Conservation (phyloP, 1,284 basidiomycete species). For the Naganishia sp. region DNA sequence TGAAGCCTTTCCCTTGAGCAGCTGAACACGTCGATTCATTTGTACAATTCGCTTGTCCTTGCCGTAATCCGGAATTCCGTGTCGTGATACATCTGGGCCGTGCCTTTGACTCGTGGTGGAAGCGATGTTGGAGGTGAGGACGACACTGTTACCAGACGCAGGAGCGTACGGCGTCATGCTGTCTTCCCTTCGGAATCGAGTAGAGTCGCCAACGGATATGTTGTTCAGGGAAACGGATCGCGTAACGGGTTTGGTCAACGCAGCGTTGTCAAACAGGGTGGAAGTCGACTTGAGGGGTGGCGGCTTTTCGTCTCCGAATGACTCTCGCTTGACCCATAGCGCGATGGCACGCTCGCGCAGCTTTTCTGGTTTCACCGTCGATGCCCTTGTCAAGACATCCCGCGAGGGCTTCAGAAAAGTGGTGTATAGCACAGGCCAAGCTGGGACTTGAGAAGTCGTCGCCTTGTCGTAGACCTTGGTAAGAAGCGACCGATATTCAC, state of each 20-base stretch:
- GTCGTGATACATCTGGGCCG: conserved; percentile 41
- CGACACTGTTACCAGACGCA: conserved; percentile 92
- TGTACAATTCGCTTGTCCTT: conserved; percentile 50
- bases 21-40: conserved; percentile 53
- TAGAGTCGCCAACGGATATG: conserved; percentile 54
- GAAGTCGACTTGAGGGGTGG: conserved; percentile 39
- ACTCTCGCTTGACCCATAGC: conserved; percentile 44
- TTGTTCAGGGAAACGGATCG: conserved; percentile 77
- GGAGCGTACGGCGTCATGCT: conserved; percentile 61
- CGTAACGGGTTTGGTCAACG: conserved; percentile 56
- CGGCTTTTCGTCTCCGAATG: conserved; percentile 39
- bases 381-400: conserved; percentile 35
- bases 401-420: conserved; percentile 48
- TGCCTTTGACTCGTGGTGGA: conserved; percentile 66
- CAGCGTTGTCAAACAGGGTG: conserved; percentile 15
- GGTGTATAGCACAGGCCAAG: conserved; percentile 58
- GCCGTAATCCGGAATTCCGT: conserved; percentile 41
- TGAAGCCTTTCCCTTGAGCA: conserved; percentile 46
- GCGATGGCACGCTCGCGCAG: conserved; percentile 47
- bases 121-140: conserved; percentile 83
- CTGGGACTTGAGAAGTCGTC: conserved; percentile 5
- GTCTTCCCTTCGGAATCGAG: conserved; percentile 57
- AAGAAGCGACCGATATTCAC: conserved; percentile 64
- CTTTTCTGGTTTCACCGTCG: conserved; percentile 40
- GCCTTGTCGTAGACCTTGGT: conserved; percentile 57